Evolutionary conservation across 306 rosid species (phyloP).

Genomic region (Dalbergia cultrata): DNA sequence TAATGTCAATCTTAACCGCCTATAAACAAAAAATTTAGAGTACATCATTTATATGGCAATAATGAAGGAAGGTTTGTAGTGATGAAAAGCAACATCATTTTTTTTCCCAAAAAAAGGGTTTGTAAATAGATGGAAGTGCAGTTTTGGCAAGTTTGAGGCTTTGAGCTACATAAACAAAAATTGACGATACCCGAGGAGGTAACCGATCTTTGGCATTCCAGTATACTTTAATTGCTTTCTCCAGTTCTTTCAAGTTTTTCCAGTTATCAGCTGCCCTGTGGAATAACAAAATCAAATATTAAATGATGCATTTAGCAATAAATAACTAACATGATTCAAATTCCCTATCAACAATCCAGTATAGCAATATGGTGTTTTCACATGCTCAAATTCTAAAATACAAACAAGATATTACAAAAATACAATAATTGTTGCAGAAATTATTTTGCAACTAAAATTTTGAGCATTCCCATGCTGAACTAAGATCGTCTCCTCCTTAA

Average conservation of each 20-base stretch:
- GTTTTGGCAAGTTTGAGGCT: slow-evolving; percentile 8
- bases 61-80: neutral
- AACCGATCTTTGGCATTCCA: slow-evolving; percentile 86
- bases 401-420: no score
- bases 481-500: neutral
- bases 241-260: slow-evolving; percentile 91
- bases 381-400: no score
- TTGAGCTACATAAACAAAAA: neutral
- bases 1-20: slow-evolving; percentile 88
- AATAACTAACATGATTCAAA: slow-evolving; percentile 4
- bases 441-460: neutral
- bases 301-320: slow-evolving; percentile 30
- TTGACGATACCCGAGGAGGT: slow-evolving; percentile 84
- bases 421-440: neutral
- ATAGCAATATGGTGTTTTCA: neutral
- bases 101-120: neutral
- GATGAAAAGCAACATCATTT: slow-evolving; percentile 20
- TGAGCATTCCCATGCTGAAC: slow-evolving; percentile 1
- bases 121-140: neutral
- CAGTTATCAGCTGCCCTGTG: slow-evolving; percentile 84
- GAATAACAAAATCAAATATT: slow-evolving; percentile 32
- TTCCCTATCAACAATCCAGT: neutral
- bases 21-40: slow-evolving; percentile 45
- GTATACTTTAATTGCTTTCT: slow-evolving; percentile 84
- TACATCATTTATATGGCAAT: slow-evolving; percentile 5